Base-by-base conservation (phyloP, 768 basidiomycete genomes). In the Calocybe gangraenosa region DNA sequence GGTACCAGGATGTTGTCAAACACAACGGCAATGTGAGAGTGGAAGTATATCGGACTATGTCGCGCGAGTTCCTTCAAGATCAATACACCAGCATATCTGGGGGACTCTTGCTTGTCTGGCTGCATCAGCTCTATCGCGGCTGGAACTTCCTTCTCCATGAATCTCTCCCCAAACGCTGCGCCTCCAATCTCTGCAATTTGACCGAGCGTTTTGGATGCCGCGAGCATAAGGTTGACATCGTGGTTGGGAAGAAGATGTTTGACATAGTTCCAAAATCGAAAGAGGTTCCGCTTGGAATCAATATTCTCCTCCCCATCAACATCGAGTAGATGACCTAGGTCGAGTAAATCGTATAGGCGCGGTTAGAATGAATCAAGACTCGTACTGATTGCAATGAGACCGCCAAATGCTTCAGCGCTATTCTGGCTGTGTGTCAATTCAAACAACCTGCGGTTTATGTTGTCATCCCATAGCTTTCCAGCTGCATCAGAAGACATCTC, bases 1-100 rank as follows among this genome's bases (percentile, higher is more conserved):
- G 94, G 91, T 1, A 87, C 81, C 51, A 96, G 84, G 44, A 99
- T 92, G 64, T 92, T 92, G 61, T 93, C 92, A 40, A 98, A 84
- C 10, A 96, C 87, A 31, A 87, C 75, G 42, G 78, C 77, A 17
- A 98, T 92, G 64, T 92, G 87, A 1, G 88, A 78, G 56, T 92
- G 83, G 65, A 97, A 95, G 56, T 92, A 84, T 6, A 74, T 80
- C 0, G 91, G 87, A 51, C 87, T 93, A 64, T 92, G 87, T 21
- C 82, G 77, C 2, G 96, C 94, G 33, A 99, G 75, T 64, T 96
- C 94, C 66, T 94, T 94, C 31, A 98, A 65, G 39, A 97, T 89
- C 42, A 98, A 78, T 2, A 97, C 93, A 0, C 93, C 94, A 0
- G 92, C 92, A 65, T 96, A 95, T 44, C 95, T 78, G 2, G 87